Conservation (phyloP, 2,329 filamentous ascomycete genomes). For the Phyllosticta citriasiana region DNA sequence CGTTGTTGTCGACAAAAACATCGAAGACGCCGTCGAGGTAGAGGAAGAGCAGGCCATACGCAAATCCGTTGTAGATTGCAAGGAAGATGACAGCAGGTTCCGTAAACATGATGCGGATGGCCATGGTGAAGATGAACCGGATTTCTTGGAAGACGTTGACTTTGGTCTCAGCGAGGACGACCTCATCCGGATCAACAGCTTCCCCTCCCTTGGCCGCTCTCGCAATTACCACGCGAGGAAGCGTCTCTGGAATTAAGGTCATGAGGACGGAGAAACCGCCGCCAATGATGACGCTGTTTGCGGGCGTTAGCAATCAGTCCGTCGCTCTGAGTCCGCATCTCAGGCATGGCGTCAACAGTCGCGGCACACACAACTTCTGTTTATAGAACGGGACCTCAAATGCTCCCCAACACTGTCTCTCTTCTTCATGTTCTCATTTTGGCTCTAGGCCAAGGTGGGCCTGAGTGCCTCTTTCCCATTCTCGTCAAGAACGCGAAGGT, state of each 20-base stretch:
- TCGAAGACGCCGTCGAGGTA: conserved; percentile 74
- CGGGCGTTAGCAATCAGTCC: not conserved
- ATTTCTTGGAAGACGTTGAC: conserved; percentile 9
- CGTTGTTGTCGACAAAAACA: conserved; percentile 63
- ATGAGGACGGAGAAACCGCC: conserved; percentile 3
- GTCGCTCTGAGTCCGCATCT: not conserved
- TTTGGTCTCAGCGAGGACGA: conserved; percentile 4
- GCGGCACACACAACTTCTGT: not conserved
- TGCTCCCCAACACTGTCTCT: too few species aligned
- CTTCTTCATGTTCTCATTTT: too few species aligned
- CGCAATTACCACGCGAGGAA: conserved; percentile 8
- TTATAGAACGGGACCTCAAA: too few species aligned
- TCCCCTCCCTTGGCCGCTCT: conserved; percentile 1
- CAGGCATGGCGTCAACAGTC: too few species aligned
- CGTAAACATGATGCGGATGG: conserved; percentile 32
- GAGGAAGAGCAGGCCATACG: conserved; percentile 71
- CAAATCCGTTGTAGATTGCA: conserved; percentile 33
- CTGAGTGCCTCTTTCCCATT: too few species aligned
- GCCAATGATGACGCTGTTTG: conserved; percentile 8
- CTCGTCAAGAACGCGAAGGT: not conserved
- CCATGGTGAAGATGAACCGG: conserved; percentile 8
- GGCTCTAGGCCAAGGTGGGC: too few species aligned
- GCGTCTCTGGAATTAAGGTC: conserved; percentile 7
- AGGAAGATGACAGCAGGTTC: conserved; percentile 41
- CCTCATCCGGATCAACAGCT: conserved; percentile 4